phyloP scores from a whole-genome alignment of 1,139 yeast species.

The Pichia cactophila region DNA sequence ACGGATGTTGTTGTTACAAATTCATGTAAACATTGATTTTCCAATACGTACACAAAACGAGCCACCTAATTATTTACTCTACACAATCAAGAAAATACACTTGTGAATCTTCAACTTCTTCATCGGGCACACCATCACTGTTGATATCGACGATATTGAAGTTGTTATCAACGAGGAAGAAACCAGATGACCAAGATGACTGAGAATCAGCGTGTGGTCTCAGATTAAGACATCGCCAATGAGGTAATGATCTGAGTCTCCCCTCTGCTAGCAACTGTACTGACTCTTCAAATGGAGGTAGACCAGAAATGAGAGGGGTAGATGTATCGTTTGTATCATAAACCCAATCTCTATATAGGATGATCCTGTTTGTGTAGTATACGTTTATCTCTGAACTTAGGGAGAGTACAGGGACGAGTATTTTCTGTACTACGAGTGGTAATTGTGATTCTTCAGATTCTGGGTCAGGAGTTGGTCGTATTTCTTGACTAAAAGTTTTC shows the following conservation, averaged over 20 bases:
- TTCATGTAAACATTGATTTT: no score
- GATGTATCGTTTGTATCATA: constrained; percentile 1
- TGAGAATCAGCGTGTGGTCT: neutral
- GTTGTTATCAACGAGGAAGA: constrained; percentile 19
- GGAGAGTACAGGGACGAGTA: constrained; percentile 24
- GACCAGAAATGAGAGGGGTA: neutral
- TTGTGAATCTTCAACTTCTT: constrained; percentile 11
- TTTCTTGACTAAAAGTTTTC: constrained; percentile 22
- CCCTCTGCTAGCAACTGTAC: constrained; percentile 5
- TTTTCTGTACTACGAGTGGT: constrained; percentile 17
- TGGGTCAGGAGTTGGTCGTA: constrained; percentile 9
- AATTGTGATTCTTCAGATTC: constrained; percentile 2
- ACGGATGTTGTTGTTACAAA: neutral
- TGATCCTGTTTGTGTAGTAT: constrained; percentile 23
- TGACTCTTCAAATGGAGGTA: constrained; percentile 8
- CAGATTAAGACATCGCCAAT: constrained; percentile 11
- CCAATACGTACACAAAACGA: neutral
- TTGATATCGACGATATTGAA: constrained; percentile 17
- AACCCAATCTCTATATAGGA: constrained; percentile 27
- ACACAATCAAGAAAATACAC: neutral
- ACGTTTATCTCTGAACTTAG: constrained; percentile 22
- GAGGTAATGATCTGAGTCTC: constrained; percentile 14
- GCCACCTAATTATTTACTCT: neutral
- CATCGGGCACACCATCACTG: neutral
- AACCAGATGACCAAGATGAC: constrained; percentile 7